Conservation (phyloP, 177 flowering plant species). For the Tripterygium wilfordii region DNA sequence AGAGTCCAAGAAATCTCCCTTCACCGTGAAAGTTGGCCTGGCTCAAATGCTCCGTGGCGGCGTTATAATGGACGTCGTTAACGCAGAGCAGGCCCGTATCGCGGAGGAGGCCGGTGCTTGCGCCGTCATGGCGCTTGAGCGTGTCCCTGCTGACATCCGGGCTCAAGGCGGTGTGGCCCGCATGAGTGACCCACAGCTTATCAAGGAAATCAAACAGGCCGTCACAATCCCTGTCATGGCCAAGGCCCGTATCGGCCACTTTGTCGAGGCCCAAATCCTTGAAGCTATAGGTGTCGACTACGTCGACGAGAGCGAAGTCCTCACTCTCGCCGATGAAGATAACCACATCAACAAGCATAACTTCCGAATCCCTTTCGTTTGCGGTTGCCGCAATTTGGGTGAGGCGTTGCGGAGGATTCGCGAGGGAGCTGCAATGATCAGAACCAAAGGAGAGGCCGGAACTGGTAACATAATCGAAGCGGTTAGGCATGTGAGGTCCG, state of each 20-base stretch:
- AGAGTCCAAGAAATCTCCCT: conserved; percentile 44
- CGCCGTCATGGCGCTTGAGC: conserved; percentile 64
- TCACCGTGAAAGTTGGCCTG: conserved; percentile 60
- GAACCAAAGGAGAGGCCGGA: conserved; percentile 68
- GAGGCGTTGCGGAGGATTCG: conserved; percentile 50
- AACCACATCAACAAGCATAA: conserved; percentile 63
- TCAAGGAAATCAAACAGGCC: conserved; percentile 54
- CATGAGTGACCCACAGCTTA: conserved; percentile 53
- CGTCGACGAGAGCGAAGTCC: conserved; percentile 57
- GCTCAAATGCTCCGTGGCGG: conserved; percentile 72
- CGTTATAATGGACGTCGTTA: conserved; percentile 64
- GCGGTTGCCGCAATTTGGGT: conserved; percentile 58
- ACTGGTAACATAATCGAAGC: conserved; percentile 56
- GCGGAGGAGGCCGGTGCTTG: conserved; percentile 72
- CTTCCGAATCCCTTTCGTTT: conserved; percentile 50
- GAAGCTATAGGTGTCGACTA: conserved; percentile 62
- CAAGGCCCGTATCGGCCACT: conserved; percentile 62
- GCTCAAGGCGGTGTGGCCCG: conserved; percentile 67
- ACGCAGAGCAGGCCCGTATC: conserved; percentile 52
- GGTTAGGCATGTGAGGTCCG: conserved; percentile 54
- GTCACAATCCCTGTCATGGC: conserved; percentile 73
- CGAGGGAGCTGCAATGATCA: conserved; percentile 63
- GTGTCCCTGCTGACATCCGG: conserved; percentile 66
- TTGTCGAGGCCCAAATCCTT: conserved; percentile 61
- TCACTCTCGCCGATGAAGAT: conserved; percentile 47